phyloP scores from a whole-genome alignment of 768 basidiomycete species.

The Xerocomus potaroensis region DNA sequence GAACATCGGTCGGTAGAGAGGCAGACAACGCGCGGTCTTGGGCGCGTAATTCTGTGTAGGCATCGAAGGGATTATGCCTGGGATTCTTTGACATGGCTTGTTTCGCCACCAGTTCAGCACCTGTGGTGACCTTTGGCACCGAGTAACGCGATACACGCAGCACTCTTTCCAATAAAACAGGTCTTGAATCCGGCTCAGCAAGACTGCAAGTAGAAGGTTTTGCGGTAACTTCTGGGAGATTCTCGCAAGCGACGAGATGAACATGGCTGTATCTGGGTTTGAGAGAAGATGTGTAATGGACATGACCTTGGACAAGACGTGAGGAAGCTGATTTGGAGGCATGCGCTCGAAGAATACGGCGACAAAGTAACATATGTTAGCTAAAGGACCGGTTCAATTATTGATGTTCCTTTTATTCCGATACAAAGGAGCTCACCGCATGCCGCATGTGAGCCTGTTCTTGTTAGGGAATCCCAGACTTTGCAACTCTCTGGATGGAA shows the following conservation, averaged over 20 bases:
- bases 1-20: slow-evolving; percentile 26
- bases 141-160: slow-evolving; percentile 26
- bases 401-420: background rate
- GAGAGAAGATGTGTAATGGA: slow-evolving; percentile 9
- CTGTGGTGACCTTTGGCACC: slow-evolving; percentile 18
- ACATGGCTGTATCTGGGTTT: slow-evolving; percentile 12
- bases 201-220: slow-evolving; percentile 1
- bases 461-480: slow-evolving; percentile 27
- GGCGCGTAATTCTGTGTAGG: slow-evolving; percentile 26
- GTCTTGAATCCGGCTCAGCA: slow-evolving; percentile 6
- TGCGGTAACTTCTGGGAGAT: slow-evolving; percentile 4
- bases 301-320: slow-evolving; percentile 18
- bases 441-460: slow-evolving; percentile 41
- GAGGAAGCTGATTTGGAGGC: slow-evolving; percentile 28
- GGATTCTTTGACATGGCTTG: slow-evolving; percentile 10
- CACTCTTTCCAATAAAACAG: slow-evolving; percentile 24
- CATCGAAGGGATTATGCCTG: slow-evolving; percentile 25
- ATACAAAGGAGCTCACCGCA: slow-evolving; percentile 43
- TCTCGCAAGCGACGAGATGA: slow-evolving; percentile 13
- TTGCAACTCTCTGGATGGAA: slow-evolving; percentile 15
- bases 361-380: slow-evolving; percentile 79
- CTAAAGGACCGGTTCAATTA: slow-evolving; percentile 32
- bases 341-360: slow-evolving; percentile 49
- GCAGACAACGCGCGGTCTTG: slow-evolving; percentile 19
- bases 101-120: slow-evolving; percentile 7